Evolutionary conservation across 2,329 filamentous ascomycete species (phyloP), one percentile per base, ranked within the genome.

Genomic region (Calonectria fujianensis): DNA sequence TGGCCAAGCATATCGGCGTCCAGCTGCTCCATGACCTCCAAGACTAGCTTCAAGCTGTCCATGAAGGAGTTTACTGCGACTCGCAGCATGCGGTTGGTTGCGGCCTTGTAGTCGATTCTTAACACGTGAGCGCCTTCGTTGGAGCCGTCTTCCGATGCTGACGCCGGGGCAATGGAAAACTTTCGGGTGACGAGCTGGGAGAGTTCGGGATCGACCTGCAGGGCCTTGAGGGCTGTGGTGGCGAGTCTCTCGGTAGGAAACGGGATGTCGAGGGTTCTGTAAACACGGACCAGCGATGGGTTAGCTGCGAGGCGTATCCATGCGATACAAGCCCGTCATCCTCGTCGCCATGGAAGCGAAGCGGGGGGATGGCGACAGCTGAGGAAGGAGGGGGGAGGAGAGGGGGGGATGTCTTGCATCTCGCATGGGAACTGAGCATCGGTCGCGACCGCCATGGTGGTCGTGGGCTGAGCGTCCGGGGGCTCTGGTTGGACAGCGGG

Each of bases 51-150:
- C 71, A 98, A 85, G 79, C 94, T 97, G 81, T 98, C 96, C 89
- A 98, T 96, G 85, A 98, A 98, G 13, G 96, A 95, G 86, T 98
- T 98, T 72, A 98, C 96, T 4, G 96, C 95, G 3, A 99, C 97
- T 57, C 97, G 93, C 73, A 99, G 90, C 96, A 98, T 98, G 79
- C 97, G 93, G 83, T 98, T 98, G 27, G 97, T 98, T 0, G 95
- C 95, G 1, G 97, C 97, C 70, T 90, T 91, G 86, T 98, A 98
- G 74, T 94, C 90, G 13, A 95, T 94, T 74, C 90, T 89, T 64
- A 98, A 88, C 6, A 96, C 85, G 29, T 82, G 85, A 24, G 83
- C 81, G 51, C 83, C 82, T 35, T 77, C 73, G 31, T 74, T 61
- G 32, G 79, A 75, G 31, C 81, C 75, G 69, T 77, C 67, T 20